Evolutionary conservation across 2,329 filamentous ascomycete genomes (phyloP), one percentile per base, ranked within the genome.

Genomic region (Didymella exigua): DNA sequence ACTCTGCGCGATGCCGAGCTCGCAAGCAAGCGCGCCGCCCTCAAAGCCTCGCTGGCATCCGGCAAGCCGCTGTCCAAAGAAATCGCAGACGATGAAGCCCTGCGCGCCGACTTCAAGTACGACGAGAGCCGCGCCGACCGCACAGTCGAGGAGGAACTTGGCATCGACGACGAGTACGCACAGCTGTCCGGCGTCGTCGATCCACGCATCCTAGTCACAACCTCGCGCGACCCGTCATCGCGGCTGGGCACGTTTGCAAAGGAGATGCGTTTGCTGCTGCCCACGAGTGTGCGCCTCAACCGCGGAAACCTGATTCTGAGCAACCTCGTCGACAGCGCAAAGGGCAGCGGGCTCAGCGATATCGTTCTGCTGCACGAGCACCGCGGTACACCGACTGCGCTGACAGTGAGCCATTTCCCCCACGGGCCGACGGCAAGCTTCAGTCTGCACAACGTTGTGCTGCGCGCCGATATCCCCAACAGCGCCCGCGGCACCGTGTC

Each of bases 401-500:
- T 99, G 65, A 96, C 91, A 1, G 79, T 96, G 31, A 92, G 88
- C 1, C 92, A 96, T 71, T 86, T 96, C 42, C 92, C 92, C 1
- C 91, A 96, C 69, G 92, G 93, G 0, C 92, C 92, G 0, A 96
- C 90, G 5, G 88, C 88, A 26, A 92, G 89, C 9, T 96, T 96
- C 76, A 92, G 88, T 5, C 80, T 97, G 16, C 91, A 96, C 75
- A 98, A 99, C 62, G 93, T 98, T 3, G 89, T 97, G 9, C 81
- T 99, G 45, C 87, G 95, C 38, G 90, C 93, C 56, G 95, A 99
- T 72, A 96, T 99, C 18, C 93, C 95, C 1, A 92, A 95, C 61
- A 86, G 89, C 36, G 86, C 91, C 8, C 85, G 90, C 54, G 95
- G 95, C 42, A 96, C 92, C 1, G 91, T 97, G 42, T 91, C 87